Conservation (phyloP, 352 stramenopile species). For the Pythium periplocum region DNA sequence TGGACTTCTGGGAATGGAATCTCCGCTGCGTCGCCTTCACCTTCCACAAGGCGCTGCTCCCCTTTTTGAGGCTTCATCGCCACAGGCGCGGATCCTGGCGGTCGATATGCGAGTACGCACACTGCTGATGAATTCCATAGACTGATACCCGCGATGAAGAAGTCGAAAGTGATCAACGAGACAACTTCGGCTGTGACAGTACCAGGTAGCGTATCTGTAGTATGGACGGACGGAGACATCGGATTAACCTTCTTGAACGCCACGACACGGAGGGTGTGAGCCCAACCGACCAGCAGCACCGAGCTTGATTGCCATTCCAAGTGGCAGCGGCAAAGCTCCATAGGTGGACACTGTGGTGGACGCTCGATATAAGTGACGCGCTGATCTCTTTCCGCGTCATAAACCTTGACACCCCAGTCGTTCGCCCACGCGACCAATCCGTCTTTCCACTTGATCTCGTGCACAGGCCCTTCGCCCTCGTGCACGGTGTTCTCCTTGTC, state of each 20-base stretch:
- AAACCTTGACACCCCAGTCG: constrained; percentile 85
- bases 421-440: constrained; percentile 80
- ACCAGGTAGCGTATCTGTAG: constrained; percentile 21
- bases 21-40: constrained; percentile 61
- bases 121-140: constrained; percentile 52
- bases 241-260: constrained; percentile 48
- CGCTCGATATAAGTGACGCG: constrained; percentile 82
- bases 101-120: constrained; percentile 67
- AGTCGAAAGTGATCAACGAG: constrained; percentile 74
- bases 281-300: constrained; percentile 71
- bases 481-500: constrained; percentile 83
- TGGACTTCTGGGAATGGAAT: constrained; percentile 82
- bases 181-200: constrained; percentile 58
- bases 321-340: constrained; percentile 80
- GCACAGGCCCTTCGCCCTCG: constrained; percentile 76
- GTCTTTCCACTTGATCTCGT: constrained; percentile 76
- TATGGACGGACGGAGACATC: background rate
- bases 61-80: constrained; percentile 13
- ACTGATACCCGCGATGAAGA: constrained; percentile 76
- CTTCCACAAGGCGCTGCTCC: constrained; percentile 47
- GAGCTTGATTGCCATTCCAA: constrained; percentile 62
- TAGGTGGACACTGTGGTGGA: constrained; percentile 67
- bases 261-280: constrained; percentile 70
- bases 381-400: constrained; percentile 66
- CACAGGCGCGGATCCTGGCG: constrained; percentile 35